Conservation (phyloP, 148 eudicot genomes). For the Rhododendron ovatum region DNA sequence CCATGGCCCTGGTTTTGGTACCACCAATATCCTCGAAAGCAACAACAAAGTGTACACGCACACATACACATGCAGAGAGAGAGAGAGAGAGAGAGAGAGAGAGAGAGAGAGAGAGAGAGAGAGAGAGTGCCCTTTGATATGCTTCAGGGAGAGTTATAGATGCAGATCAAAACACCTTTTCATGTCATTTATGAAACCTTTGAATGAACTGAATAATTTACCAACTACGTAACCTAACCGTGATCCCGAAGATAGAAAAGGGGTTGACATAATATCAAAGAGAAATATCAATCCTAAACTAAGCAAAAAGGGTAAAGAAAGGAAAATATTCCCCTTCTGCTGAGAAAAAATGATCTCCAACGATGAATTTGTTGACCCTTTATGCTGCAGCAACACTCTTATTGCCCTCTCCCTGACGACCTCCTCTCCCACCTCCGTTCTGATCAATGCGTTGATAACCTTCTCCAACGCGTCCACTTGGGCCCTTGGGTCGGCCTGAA, state of each 20-base stretch:
- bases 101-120: background rate
- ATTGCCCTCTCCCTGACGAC: constrained; percentile 23
- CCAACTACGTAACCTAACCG: background rate
- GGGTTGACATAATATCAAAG: background rate
- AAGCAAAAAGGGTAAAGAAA: background rate
- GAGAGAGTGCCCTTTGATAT: no score
- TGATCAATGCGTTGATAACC: constrained; percentile 52
- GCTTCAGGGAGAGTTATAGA: background rate
- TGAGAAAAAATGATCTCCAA: background rate
- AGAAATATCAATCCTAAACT: background rate
- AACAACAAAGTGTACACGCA: background rate
- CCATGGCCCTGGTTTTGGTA: background rate
- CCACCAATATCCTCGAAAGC: background rate
- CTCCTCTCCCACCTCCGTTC: constrained; percentile 26
- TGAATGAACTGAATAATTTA: constrained; percentile 11
- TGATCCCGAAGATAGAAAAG: background rate
- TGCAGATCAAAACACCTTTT: background rate
- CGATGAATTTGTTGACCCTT: background rate
- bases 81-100: no score
- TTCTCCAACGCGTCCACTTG: constrained; percentile 29
- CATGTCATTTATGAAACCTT: constrained; percentile 7
- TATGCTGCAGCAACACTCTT: constrained; percentile 7
- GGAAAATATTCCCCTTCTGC: constrained; percentile 7
- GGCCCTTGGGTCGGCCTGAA: constrained; percentile 30
- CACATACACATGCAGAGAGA: background rate